Evolutionary conservation across 2,329 filamentous ascomycete genomes (phyloP), one percentile per base, ranked within the genome.

Genomic region (Calonectria pseudoreteaudii): DNA sequence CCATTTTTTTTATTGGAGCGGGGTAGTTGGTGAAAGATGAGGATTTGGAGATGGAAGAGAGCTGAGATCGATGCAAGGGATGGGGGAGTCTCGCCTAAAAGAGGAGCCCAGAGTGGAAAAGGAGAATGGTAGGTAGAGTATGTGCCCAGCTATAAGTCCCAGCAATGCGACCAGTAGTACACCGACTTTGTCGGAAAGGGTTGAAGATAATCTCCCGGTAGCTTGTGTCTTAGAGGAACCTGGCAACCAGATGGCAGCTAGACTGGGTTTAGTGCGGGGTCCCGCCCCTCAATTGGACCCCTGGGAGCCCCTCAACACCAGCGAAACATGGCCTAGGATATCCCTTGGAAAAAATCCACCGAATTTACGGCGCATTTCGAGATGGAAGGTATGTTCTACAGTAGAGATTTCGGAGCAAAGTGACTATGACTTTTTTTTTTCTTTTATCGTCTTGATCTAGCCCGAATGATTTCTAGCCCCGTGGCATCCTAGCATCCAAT

Each of bases 1-100:
- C 85, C 88, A 89, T 89, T 76, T 65, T 70, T 64, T 64, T 41
- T 47, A 23, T 47, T 47, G 75, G 50, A 66, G 28, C 52, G 73
- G 52, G 73, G 70, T 74, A 60, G 47, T 73, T 72, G 69, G 28
- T n/a, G 66, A 47, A 18, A 50, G 23, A 23, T 20, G 26, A 11
- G 41, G 47, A 58, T 28, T 36, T 26, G 44, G 64, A 41, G 56
- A 52, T 30, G 56, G 36, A 38, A 38, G 47, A 41, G 58, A 31
- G 20, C n/a, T 58, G 34, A 65, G 64, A 44, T 23, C 18, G 23
- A 60, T 58, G 67, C 53, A 31, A 53, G 47, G 30, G 28, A 50
- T 26, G 44, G 66, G 30, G 50, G 38, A 44, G 41, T 26, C 53
- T 71, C 34, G 38, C 49, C 64, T 14, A 69, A 65, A 60, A 71